These are phyloP conservation scores for Coniochaeta sp. DNA, from an alignment of 2,329 filamentous ascomycete species.

Conservation along the genomic window DNA sequence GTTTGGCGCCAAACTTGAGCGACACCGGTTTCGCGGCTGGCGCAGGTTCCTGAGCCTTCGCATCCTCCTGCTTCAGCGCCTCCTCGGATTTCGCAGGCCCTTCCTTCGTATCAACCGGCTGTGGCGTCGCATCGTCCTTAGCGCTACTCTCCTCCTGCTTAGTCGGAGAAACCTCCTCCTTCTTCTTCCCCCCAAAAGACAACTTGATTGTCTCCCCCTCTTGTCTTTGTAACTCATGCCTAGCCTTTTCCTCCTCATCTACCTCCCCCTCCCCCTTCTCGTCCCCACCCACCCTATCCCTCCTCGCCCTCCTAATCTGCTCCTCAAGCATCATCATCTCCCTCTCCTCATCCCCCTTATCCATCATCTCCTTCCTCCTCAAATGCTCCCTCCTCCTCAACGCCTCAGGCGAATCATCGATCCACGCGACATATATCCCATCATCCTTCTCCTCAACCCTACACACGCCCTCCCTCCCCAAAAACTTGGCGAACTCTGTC, in stretches of 20 bases:
- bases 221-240: slow-evolving; percentile 47
- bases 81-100: slow-evolving; percentile 4
- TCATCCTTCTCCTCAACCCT: slow-evolving; percentile 85
- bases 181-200: slow-evolving; percentile 49
- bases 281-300: slow-evolving; percentile 42
- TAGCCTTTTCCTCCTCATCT: slow-evolving; percentile 34
- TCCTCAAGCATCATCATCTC: slow-evolving; percentile 77
- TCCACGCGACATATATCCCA: slow-evolving; percentile 80
- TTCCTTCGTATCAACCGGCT: slow-evolving; percentile 1
- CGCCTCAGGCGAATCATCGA: slow-evolving; percentile 85
- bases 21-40: slow-evolving; percentile 40
- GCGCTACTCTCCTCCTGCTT: slow-evolving; percentile 9
- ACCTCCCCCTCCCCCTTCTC: slow-evolving; percentile 30
- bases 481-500: slow-evolving; percentile 81
- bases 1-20: slow-evolving; percentile 58
- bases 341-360: slow-evolving; percentile 83
- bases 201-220: slow-evolving; percentile 73
- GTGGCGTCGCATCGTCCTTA: slow-evolving; percentile 9
- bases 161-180: slow-evolving; percentile 10
- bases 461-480: slow-evolving; percentile 82
- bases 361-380: slow-evolving; percentile 74
- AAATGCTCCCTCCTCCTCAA: slow-evolving; percentile 74
- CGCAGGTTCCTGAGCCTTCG: slow-evolving; percentile 8
- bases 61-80: slow-evolving; percentile 9
- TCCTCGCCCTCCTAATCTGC: slow-evolving; percentile 73